These are phyloP conservation scores for Aquilaria sinensis DNA, from an alignment of 345 rosid species.

Conservation along the genomic window DNA sequence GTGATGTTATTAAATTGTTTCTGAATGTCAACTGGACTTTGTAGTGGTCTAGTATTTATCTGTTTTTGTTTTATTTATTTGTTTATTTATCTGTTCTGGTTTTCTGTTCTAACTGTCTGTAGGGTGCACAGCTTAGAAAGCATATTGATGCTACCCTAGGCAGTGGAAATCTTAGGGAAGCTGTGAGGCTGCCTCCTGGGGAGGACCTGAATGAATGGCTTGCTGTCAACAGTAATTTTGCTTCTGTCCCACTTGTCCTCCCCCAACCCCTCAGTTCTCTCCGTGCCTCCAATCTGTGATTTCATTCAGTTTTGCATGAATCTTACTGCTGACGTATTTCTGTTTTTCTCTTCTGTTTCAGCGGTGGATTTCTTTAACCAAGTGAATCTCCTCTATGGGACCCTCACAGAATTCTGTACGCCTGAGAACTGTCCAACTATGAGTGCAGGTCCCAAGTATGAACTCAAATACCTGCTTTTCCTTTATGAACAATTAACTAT, in stretches of 20 bases:
- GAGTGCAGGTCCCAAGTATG: constrained; percentile 99
- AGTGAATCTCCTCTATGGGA: constrained; percentile 97
- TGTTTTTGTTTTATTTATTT: background rate
- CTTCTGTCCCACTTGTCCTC: constrained; percentile 11
- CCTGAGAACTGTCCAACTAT: constrained; percentile 95
- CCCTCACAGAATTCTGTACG: constrained; percentile 98
- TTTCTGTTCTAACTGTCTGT: constrained; percentile 17
- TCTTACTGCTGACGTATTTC: constrained; percentile 13
- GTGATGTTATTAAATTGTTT: constrained; percentile 3
- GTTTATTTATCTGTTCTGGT: background rate
- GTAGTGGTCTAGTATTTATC: constrained; percentile 4
- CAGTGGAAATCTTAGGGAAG: constrained; percentile 98
- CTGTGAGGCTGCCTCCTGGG: constrained; percentile 98
- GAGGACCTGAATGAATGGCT: constrained; percentile 99
- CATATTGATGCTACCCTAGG: constrained; percentile 98
- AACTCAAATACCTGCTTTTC: constrained; percentile 8
- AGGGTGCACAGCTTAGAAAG: constrained; percentile 97
- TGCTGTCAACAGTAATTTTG: constrained; percentile 78
- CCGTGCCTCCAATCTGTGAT: background rate
- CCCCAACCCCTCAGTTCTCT: background rate
- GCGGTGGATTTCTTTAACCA: constrained; percentile 99
- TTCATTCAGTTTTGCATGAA: constrained; percentile 6
- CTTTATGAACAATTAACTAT: background rate
- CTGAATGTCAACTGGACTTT: background rate
- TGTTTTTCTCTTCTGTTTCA: constrained; percentile 35